Conservation (phyloP, 2,329 filamentous ascomycete genomes). For the Aspergillus aculeatinus region DNA sequence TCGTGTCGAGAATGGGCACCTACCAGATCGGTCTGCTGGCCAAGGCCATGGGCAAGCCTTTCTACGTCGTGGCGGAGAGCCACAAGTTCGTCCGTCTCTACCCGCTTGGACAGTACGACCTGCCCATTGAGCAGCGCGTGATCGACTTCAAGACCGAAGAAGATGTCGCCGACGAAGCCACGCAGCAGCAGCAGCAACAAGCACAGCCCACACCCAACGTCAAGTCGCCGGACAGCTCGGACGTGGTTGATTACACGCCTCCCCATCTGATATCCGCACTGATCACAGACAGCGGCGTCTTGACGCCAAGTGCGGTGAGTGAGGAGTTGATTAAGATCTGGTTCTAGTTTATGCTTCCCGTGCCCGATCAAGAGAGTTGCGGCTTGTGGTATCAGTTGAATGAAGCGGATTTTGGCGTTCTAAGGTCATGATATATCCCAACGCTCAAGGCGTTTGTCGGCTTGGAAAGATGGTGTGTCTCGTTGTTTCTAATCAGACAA, state of each 20-base stretch:
- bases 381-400: slow-evolving; percentile 6
- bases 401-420: slow-evolving; percentile 9
- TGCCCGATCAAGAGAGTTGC: background rate
- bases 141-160: slow-evolving; percentile 67
- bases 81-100: slow-evolving; percentile 95
- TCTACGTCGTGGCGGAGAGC: slow-evolving; percentile 90
- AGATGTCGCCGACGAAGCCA: slow-evolving; percentile 46
- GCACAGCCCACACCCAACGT: slow-evolving; percentile 18
- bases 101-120: slow-evolving; percentile 75
- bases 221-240: slow-evolving; percentile 28
- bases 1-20: slow-evolving; percentile 82
- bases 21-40: slow-evolving; percentile 85
- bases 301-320: slow-evolving; percentile 64
- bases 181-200: slow-evolving; percentile 41
- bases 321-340: slow-evolving; percentile 66
- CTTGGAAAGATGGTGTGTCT: slow-evolving; percentile 4
- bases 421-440: slow-evolving; percentile 8
- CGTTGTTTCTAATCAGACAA: background rate
- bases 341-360: slow-evolving; percentile 10
- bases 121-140: slow-evolving; percentile 76
- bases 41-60: slow-evolving; percentile 68
- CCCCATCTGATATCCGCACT: slow-evolving; percentile 63
- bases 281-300: slow-evolving; percentile 64
- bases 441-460: slow-evolving; percentile 14
- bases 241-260: slow-evolving; percentile 53